phyloP scores from a whole-genome alignment of 2,329 filamentous ascomycete species.

The Nannizziopsis barbatae region DNA sequence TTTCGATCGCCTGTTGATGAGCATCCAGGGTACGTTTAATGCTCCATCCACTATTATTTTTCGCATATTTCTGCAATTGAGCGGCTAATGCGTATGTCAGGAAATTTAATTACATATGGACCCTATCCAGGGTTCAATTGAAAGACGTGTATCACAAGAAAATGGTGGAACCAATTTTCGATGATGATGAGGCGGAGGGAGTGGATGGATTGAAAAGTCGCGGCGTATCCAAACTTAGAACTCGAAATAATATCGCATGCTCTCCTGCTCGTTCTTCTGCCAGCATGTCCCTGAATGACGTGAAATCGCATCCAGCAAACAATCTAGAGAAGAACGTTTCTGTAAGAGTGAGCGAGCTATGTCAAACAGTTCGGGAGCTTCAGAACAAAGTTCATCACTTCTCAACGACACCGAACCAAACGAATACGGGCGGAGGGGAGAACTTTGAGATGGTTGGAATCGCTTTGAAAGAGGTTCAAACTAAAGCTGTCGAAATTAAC shows the following conservation, averaged over 20 bases:
- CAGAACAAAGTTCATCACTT: constrained; percentile 5
- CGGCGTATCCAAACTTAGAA: background rate
- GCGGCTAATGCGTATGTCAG: background rate
- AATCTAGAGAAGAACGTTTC: background rate
- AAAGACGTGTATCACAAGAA: constrained; percentile 8
- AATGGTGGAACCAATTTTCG: background rate
- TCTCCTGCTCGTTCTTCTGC: background rate
- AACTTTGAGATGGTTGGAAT: constrained; percentile 11
- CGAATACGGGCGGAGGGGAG: background rate
- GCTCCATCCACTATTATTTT: background rate
- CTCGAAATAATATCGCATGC: background rate
- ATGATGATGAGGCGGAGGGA: background rate
- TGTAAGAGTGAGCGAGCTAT: constrained; percentile 6
- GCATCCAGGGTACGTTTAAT: background rate
- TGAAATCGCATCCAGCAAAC: background rate
- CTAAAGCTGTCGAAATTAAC: constrained; percentile 4
- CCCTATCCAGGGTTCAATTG: constrained; percentile 1
- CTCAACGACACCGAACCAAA: background rate
- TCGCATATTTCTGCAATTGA: background rate
- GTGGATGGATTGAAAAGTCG: background rate
- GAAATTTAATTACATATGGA: constrained; percentile 7
- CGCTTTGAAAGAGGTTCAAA: constrained; percentile 12
- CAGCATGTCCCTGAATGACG: background rate
- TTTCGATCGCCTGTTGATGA: constrained; percentile 2
- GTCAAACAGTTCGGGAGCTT: constrained; percentile 6